Conservation (phyloP, 768 basidiomycete genomes). For the Xerocomus brunneocitrinus region DNA sequence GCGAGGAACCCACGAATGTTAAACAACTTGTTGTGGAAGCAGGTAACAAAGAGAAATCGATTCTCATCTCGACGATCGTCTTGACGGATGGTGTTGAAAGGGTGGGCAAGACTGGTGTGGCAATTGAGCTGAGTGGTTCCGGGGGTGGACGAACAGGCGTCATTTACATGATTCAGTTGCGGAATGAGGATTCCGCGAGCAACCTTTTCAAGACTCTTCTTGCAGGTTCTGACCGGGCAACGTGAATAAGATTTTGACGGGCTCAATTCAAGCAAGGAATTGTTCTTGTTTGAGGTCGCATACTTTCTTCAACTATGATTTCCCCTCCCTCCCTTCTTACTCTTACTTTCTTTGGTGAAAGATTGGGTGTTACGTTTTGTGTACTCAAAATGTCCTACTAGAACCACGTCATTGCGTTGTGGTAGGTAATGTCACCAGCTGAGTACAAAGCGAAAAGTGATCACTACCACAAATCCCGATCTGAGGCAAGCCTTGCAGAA, state of each 20-base stretch:
- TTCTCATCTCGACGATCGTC: conserved; percentile 93
- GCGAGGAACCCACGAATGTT: conserved; percentile 77
- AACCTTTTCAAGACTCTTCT: conserved; percentile 85
- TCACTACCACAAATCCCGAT: conserved; percentile 80
- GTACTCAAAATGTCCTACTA: conserved; percentile 13
- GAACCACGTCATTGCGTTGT: conserved; percentile 3
- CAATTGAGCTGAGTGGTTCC: conserved; percentile 86
- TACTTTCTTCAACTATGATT: neutral
- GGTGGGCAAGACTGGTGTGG: conserved; percentile 98
- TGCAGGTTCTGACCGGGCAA: conserved; percentile 75
- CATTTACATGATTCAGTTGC: conserved; percentile 94
- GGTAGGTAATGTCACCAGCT: conserved; percentile 37
- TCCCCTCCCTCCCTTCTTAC: neutral
- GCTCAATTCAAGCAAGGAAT: neutral
- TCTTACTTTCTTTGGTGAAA: neutral
- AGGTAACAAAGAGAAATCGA: conserved; percentile 66
- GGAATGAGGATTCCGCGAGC: conserved; percentile 81
- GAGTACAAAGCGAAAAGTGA: conserved; percentile 75
- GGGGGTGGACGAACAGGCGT: conserved; percentile 88
- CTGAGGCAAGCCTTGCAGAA: conserved; percentile 75
- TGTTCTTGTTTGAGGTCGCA: neutral
- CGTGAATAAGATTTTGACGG: conserved; percentile 7
- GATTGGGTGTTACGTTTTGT: neutral
- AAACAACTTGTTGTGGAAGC: conserved; percentile 96
- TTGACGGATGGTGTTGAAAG: conserved; percentile 94